Base-by-base conservation (phyloP, 805 yeast species). In the Pichia nakasei region DNA sequence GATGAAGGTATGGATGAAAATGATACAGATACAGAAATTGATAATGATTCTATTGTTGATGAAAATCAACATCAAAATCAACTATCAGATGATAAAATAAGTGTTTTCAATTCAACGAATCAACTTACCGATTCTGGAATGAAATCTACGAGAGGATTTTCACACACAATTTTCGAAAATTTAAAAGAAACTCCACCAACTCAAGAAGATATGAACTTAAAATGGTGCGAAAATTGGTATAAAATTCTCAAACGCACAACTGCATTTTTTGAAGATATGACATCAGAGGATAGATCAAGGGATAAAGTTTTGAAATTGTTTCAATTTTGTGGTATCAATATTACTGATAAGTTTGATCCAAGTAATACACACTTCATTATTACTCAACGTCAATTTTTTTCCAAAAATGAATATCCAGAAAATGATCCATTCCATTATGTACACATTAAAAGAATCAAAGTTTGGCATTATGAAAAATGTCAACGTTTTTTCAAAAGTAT, bases 401-500 rank as follows among this genome's bases (percentile, higher is more conserved):
- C 64, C 11, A 58, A 58, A 35, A 59, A 57, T 20, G 50, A 50
- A 0, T 75, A 75, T 48, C 58, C 67, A 5, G 47, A 66, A 9
- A 65, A 62, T 51, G 79, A 76, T 54, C 68, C 71, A 5, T 75
- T 73, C 52, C 63, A 68, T 44, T 66, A 69, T 48, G 78, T 73
- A 18, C 58, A 63, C 34, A 58, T 61, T 18, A 61, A 67, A 37
- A 69, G 71, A 48, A 73, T 74, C 45, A 76, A 76, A 53, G 80
- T 75, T 20, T 76, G 82, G 82, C 76, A 72, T 56, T 73, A 67
- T 50, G 79, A 74, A 47, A 76, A 76, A 57, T 78, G 75, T 20
- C 71, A 73, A 49, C 58, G 80, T 37, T 76, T 76, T 48, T 69
- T 76, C 54, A 73, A 72, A 51, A 69, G 73, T 50, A 60, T 76